Base-by-base conservation (phyloP, 129 eudicot species). In the Escallonia herrerae region DNA sequence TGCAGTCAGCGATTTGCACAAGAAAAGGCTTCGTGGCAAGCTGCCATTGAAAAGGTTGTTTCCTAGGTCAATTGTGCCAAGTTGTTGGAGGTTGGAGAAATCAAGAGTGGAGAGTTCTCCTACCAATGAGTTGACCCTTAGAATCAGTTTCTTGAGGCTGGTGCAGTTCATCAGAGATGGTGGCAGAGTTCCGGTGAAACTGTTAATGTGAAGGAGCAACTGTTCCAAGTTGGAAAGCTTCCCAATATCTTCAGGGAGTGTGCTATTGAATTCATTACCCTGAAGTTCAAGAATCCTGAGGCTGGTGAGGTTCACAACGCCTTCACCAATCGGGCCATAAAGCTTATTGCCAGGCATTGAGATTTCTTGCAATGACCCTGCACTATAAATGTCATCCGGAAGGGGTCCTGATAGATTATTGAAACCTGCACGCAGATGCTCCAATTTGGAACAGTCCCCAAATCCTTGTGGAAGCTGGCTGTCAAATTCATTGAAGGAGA, bases 181-280 rank as follows among this genome's bases (percentile, higher is more conserved):
- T 3, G 87, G 95, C 39, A 87, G 74, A 33, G 87, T 70, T 43
- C 84, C 95, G 4, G 40, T 51, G 42, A 87, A 68, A 3, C 55
- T 22, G 72, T 87, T 87, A 38, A 84, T 79, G 71, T 87, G 90
- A 49, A 87, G 95, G n/a, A 62, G 79, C 70, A 87, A 54, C 68
- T 78, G 69, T 63, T 84, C 79, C 83, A 87, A 65, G 37, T 77
- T 66, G 10, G 74, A 56, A 3, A 87, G 80, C 60, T 63, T 79
- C 59, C 88, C 95, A 37, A 87, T 77, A 56, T 60, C 55, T 13
- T 10, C 47, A 52, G 91, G 95, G 37, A 85, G 82, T 11, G 4
- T 15, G 8, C 91, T 87, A 3, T 77, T 64, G 40, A 85, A 60
- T 33, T 56, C 22, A 58, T 85, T 85, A 53, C 76, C 77, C 65